Base-by-base conservation (phyloP, 2,329 filamentous ascomycete species). In the Aureobasidium zeae region DNA sequence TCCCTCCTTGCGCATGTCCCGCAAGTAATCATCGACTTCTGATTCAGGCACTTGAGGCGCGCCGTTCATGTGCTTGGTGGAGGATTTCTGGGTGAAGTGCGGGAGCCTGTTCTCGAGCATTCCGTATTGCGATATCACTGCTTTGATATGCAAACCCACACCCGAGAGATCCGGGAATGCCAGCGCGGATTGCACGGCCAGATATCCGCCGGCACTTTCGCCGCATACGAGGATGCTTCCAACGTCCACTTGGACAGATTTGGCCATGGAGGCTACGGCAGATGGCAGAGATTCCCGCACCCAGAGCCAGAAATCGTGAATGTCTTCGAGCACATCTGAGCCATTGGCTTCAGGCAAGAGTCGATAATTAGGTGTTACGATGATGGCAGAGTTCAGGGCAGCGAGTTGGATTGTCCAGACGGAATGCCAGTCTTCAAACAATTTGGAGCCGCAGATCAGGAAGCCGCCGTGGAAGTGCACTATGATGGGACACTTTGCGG, bases 271-370 rank as follows among this genome's bases (percentile, higher is more conserved):
- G 17, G 51, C 49, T 5, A 47, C 24, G 15, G 31, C 36, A 7
- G 10, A 1, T 6, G 45, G 17, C 3, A 42, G 8, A 9, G 37
- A 37, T 4, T 8, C 10, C 1, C 44, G 34, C 2, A 70, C 49
- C 71, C 71, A 74, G 4, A 47, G 48, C 67, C 67, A 74, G 52
- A 72, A 69, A 48, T 70, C 66, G 7, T 55, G 42, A 1, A 74
- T 47, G 51, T 75, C 72, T 5, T 63, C 52, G 17, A 72, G 58
- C 45, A 73, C 68, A 12, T 74, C 66, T 2, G 56, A 35, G 24
- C 68, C 67, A 15, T 45, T 67, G 42, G 65, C 58, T 46, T 73
- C 70, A 16, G 72, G 71, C n/a, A 71, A 48, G 3, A 75, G 64
- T 7, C 71, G 70, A 57, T 76, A 71, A 53, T 72, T 67, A 0